Base-by-base conservation (phyloP, 495 filamentous ascomycete species). In the Penicillium paxilli region DNA sequence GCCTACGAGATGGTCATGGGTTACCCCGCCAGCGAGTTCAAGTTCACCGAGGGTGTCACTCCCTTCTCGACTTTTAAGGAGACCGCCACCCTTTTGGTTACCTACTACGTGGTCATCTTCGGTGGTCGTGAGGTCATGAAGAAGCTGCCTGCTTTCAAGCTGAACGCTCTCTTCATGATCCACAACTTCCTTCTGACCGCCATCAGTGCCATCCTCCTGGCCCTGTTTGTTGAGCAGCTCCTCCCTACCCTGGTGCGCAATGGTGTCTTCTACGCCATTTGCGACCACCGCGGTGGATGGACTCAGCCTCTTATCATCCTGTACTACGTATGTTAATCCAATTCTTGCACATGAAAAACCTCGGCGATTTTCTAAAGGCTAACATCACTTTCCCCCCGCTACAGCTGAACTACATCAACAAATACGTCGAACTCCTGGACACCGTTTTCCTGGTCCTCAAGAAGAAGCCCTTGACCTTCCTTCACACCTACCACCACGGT, bases 381-480 rank as follows among this genome's bases (percentile, higher is more conserved):
- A 44, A 72, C 62, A 19, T 38, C 38, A 28, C 5, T 7, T 16
- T 38, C 35, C 16, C 49, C n/a, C 25, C 5, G 20, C 30, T 14
- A 14, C 62, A 88, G 85, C 76, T 88, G 51, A 88, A 87, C 72
- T 88, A 88, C 71, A 72, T 88, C 41, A 88, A 82, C 73, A 88
- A 88, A 68, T 88, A 85, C 74, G 67, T 87, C 58, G 85, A 88
- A 69, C 70, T 88, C 48, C 62, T 87, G 54, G 85, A 88, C 66
- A 88, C 85, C 52, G 76, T 84, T 63, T 88, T 88, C 75, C 79
- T 88, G 14, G 80, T 87, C 66, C 77, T 88, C 57, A 88, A 88
- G 75, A 88, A 87, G 79, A 88, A 88, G 70, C 85, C 85, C n/a
- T 67, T 88, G 69, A 88, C 85, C 62, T 88, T 88, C 78, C 81